Conservation (phyloP, 345 rosid species). For the Lepidium africanum region DNA sequence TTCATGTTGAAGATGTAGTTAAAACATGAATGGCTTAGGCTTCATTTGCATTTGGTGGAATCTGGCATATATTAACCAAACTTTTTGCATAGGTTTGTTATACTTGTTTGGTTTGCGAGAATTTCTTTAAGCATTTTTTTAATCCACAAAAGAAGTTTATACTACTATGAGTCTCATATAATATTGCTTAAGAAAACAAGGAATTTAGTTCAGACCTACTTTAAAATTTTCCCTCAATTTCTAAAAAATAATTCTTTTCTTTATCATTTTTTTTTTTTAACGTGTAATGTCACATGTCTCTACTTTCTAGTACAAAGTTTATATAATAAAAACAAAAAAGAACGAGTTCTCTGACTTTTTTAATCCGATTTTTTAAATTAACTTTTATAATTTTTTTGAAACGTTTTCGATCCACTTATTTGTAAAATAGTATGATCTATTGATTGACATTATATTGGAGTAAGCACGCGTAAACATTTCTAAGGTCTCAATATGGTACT, state of each 20-base stretch:
- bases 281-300: no score
- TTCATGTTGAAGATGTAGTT: not conserved
- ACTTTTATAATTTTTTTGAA: no score
- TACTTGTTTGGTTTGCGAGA: constrained; percentile 6
- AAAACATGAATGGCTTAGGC: not conserved
- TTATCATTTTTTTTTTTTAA: no score
- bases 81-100: constrained; percentile 9
- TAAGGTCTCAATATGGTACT: no score
- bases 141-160: not conserved
- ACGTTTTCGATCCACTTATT: no score
- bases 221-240: not conserved
- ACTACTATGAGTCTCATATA: not conserved
- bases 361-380: no score
- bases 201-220: not conserved
- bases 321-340: not conserved
- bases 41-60: constrained; percentile 22
- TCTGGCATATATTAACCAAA: constrained; percentile 11
- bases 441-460: no score
- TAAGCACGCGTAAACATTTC: no score
- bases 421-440: no score
- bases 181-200: not conserved
- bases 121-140: not conserved
- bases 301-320: not conserved
- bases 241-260: not conserved
- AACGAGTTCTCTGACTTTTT: no score